phyloP scores from a whole-genome alignment of 2,329 filamentous ascomycete species.

The Emergomyces orientalis region DNA sequence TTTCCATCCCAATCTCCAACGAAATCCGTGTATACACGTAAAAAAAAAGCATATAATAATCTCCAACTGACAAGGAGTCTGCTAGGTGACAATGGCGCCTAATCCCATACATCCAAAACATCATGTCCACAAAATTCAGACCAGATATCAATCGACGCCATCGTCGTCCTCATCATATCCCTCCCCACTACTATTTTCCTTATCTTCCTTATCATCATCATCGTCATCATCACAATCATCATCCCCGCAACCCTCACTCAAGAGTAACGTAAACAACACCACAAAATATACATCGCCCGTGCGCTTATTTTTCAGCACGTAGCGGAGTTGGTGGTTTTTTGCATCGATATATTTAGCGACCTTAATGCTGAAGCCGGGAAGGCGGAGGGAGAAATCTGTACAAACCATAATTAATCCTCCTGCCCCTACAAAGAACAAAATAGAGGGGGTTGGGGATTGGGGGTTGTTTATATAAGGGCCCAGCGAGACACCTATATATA shows the following conservation, averaged over 20 bases:
- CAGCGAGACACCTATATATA: too few species aligned
- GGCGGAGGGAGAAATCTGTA: conserved; percentile 31
- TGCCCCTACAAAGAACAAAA: not conserved
- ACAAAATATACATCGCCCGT: conserved; percentile 71
- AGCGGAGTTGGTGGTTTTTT: conserved; percentile 78
- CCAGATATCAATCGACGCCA: not conserved
- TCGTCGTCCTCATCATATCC: not conserved
- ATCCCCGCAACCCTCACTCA: conserved; percentile 16
- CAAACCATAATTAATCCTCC: not conserved
- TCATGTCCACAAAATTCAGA: not conserved
- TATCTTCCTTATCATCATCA: not conserved
- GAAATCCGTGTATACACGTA: not conserved
- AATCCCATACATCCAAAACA: not conserved
- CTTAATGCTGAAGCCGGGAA: conserved; percentile 31
- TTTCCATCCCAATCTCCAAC: not conserved
- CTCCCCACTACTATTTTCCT: too few species aligned
- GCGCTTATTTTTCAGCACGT: conserved; percentile 73
- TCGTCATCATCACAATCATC: not conserved
- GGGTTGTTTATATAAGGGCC: too few species aligned
- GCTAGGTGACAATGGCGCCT: too few species aligned
- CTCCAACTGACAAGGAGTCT: too few species aligned
- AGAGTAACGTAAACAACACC: conserved; percentile 67
- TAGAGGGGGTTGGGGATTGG: conserved; percentile 9
- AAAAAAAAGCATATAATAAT: too few species aligned
- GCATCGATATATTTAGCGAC: conserved; percentile 39